Evolutionary conservation across 257 asterid genomes (phyloP).

Genomic region (Cynanchum wilfordii): DNA sequence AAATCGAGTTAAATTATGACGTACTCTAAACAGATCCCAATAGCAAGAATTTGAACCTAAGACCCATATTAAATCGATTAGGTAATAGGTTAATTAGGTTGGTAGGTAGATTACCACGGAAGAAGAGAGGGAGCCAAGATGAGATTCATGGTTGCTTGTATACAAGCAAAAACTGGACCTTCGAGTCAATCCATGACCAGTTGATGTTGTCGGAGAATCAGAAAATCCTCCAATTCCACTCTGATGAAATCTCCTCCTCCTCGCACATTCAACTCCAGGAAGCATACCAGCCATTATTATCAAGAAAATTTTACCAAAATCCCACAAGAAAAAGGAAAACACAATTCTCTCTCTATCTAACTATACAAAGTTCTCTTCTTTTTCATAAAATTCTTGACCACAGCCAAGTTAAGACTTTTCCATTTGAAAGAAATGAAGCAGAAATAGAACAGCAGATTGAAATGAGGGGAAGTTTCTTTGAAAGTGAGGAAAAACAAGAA

Average conservation of each 20-base stretch:
- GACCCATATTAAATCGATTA: too few species aligned
- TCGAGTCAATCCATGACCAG: conserved; percentile 20
- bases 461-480: neutral
- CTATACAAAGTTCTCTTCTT: too few species aligned
- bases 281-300: conserved; percentile 57
- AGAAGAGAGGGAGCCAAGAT: conserved; percentile 23
- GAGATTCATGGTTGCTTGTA: conserved; percentile 31
- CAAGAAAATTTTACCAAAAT: neutral
- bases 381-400: too few species aligned
- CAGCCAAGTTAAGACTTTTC: neutral
- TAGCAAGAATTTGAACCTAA: too few species aligned
- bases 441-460: too few species aligned
- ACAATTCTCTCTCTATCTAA: too few species aligned
- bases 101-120: conserved; percentile 24
- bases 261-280: conserved; percentile 63
- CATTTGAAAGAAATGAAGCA: too few species aligned
- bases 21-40: too few species aligned
- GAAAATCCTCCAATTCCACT: conserved; percentile 22
- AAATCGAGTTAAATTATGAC: too few species aligned
- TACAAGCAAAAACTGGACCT: conserved; percentile 47
- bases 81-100: too few species aligned
- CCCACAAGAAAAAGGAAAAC: neutral
- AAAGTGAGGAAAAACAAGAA: neutral
- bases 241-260: conserved; percentile 55
- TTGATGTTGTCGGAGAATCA: conserved; percentile 27